Evolutionary conservation across 2,329 filamentous ascomycete genomes (phyloP).

Genomic region (Pseudogymnoascus sp.): DNA sequence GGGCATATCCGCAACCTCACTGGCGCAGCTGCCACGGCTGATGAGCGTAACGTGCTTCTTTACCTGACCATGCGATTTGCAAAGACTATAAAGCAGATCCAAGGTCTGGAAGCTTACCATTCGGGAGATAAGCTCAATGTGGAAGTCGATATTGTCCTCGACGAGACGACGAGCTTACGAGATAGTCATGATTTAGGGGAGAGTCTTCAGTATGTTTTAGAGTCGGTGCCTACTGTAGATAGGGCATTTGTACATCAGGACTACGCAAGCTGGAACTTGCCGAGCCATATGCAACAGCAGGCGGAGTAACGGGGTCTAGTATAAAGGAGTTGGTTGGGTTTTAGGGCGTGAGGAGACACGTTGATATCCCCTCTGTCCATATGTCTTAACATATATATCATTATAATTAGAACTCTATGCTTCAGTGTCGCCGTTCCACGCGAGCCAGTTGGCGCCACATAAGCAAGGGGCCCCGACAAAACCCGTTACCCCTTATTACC

Average conservation of each 20-base stretch:
- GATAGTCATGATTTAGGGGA: conserved; percentile 54
- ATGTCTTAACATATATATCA: background rate
- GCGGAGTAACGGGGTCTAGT: background rate
- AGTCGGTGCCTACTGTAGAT: conserved; percentile 38
- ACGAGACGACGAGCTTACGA: conserved; percentile 44
- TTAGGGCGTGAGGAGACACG: background rate
- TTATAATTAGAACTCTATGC: background rate
- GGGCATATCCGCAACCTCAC: conserved; percentile 53
- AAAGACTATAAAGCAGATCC: conserved; percentile 46
- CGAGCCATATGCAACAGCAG: conserved; percentile 31
- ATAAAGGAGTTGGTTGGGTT: background rate
- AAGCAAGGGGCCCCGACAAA: too few relatives aligned
- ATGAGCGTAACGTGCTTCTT: conserved; percentile 48
- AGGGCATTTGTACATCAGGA: conserved; percentile 36
- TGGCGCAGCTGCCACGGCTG: conserved; percentile 47
- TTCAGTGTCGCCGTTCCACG: background rate
- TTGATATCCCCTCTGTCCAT: background rate
- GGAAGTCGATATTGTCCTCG: conserved; percentile 53
- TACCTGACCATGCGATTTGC: conserved; percentile 53
- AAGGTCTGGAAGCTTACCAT: conserved; percentile 51
- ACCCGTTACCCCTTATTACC: too few relatives aligned
- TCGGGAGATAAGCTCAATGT: conserved; percentile 57
- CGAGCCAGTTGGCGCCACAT: too few relatives aligned
- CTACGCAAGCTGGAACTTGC: conserved; percentile 30
- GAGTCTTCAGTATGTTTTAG: conserved; percentile 55